phyloP scores from a whole-genome alignment of 2,329 filamentous ascomycete species.

The Erysiphe pulchra region DNA sequence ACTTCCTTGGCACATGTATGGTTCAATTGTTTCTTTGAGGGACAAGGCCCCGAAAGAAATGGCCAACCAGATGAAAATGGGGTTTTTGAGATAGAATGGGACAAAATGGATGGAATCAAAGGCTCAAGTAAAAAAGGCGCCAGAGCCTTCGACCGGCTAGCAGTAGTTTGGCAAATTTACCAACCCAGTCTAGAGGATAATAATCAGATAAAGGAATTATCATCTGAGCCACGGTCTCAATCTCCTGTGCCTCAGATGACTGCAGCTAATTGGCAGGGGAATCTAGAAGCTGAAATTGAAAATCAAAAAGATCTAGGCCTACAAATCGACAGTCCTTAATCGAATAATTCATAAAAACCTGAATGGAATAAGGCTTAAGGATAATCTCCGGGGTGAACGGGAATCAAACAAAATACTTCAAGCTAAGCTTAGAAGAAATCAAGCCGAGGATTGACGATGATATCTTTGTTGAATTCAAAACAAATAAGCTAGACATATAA shows the following conservation, averaged over 20 bases:
- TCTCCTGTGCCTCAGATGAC: conserved; percentile 43
- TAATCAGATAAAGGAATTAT: conserved; percentile 17
- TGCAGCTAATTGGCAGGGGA: conserved; percentile 49
- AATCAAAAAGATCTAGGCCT: conserved; percentile 42
- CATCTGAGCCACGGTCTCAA: conserved; percentile 38
- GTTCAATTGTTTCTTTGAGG: conserved; percentile 93
- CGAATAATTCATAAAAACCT: no score
- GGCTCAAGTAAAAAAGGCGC: conserved; percentile 64
- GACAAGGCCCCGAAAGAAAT: conserved; percentile 40
- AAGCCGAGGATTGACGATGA: no score
- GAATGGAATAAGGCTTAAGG: no score
- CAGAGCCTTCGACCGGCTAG: conserved; percentile 53
- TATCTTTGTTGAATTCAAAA: no score
- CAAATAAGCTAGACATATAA: no score
- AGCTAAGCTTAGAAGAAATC: no score
- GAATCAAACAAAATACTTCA: no score
- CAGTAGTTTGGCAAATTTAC: conserved; percentile 52
- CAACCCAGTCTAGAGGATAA: conserved; percentile 7
- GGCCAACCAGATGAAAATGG: conserved; percentile 43
- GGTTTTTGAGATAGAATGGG: conserved; percentile 46
- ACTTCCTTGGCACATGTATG: conserved; percentile 85
- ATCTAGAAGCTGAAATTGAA: conserved; percentile 19
- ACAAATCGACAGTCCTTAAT: conserved; percentile 28
- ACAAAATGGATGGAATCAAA: conserved; percentile 80
- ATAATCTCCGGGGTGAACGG: no score